Conservation (phyloP, 257 asterid genomes). For the Nicotiana noctiflora region DNA sequence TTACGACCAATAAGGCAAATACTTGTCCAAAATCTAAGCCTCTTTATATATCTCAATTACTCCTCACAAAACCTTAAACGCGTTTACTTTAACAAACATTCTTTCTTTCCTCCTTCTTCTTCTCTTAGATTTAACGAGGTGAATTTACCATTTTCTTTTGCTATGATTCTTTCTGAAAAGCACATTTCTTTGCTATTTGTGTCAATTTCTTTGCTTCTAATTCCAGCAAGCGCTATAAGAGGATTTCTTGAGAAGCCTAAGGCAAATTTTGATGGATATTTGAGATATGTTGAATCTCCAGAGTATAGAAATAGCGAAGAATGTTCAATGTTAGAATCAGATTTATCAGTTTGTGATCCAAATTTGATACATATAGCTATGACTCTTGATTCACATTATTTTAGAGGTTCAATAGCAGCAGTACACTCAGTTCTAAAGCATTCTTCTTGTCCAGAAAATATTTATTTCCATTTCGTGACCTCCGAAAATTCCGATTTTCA, state of each 20-base stretch:
- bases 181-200: not conserved
- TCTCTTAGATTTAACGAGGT: not conserved
- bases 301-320: slow-evolving; percentile 25
- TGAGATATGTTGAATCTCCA: slow-evolving; percentile 33
- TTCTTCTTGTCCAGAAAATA: slow-evolving; percentile 52
- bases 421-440: slow-evolving; percentile 53
- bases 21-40: not conserved
- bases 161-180: not conserved
- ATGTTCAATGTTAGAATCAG: slow-evolving; percentile 13
- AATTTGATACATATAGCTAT: slow-evolving; percentile 42
- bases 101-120: not conserved
- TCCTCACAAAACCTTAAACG: not conserved
- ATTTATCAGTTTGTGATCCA: slow-evolving; percentile 26
- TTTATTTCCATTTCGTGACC: slow-evolving; percentile 48
- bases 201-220: slow-evolving; percentile 17
- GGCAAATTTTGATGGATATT: not conserved
- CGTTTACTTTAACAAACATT: not conserved
- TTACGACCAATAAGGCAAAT: not conserved
- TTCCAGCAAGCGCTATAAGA: slow-evolving; percentile 22
- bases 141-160: not conserved
- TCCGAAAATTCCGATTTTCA: slow-evolving; percentile 8
- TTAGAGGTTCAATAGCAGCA: slow-evolving; percentile 64
- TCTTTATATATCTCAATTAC: not conserved
- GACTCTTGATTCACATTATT: slow-evolving; percentile 58
- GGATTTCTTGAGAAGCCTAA: not conserved